Evolutionary conservation across 2,329 filamentous ascomycete species (phyloP).

Genomic region (Aureobasidium sp.): DNA sequence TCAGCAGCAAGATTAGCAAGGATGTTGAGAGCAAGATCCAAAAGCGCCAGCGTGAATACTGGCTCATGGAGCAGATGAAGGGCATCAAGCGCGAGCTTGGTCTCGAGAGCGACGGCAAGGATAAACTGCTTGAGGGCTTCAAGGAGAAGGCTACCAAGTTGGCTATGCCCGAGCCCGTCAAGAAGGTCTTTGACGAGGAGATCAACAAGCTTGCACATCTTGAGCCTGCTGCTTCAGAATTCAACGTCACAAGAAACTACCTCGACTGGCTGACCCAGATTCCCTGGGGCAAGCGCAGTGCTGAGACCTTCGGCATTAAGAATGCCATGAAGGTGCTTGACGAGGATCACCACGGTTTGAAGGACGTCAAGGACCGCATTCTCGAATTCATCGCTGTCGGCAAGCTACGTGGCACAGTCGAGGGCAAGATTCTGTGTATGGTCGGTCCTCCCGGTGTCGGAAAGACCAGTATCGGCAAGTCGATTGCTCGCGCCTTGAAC

Average conservation of each 20-base stretch:
- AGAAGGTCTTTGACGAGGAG: slow-evolving; percentile 97
- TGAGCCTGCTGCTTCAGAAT: slow-evolving; percentile 92
- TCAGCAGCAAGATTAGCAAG: slow-evolving; percentile 95
- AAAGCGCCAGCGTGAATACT: slow-evolving; percentile 95
- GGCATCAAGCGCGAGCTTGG: slow-evolving; percentile 92
- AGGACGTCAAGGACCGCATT: slow-evolving; percentile 98
- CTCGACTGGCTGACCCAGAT: slow-evolving; percentile 98
- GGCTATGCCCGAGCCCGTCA: slow-evolving; percentile 93
- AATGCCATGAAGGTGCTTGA: slow-evolving; percentile 87
- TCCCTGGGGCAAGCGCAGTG: slow-evolving; percentile 90
- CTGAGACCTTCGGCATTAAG: slow-evolving; percentile 92
- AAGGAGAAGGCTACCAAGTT: slow-evolving; percentile 90
- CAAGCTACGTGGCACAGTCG: slow-evolving; percentile 91
- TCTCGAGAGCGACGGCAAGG: slow-evolving; percentile 95
- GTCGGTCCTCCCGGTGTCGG: slow-evolving; percentile 95
- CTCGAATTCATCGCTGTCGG: slow-evolving; percentile 97
- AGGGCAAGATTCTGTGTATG: slow-evolving; percentile 97
- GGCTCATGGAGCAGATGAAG: slow-evolving; percentile 99
- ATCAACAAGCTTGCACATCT: slow-evolving; percentile 94
- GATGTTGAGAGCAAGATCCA: slow-evolving; percentile 97
- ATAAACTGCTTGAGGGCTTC: slow-evolving; percentile 96
- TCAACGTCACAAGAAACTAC: slow-evolving; percentile 97
- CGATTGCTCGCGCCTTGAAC: slow-evolving; percentile 88
- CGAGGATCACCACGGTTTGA: slow-evolving; percentile 92
- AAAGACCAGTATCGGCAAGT: slow-evolving; percentile 98